Conservation (phyloP, 2,329 filamentous ascomycete genomes). For the Claviceps arundinis region DNA sequence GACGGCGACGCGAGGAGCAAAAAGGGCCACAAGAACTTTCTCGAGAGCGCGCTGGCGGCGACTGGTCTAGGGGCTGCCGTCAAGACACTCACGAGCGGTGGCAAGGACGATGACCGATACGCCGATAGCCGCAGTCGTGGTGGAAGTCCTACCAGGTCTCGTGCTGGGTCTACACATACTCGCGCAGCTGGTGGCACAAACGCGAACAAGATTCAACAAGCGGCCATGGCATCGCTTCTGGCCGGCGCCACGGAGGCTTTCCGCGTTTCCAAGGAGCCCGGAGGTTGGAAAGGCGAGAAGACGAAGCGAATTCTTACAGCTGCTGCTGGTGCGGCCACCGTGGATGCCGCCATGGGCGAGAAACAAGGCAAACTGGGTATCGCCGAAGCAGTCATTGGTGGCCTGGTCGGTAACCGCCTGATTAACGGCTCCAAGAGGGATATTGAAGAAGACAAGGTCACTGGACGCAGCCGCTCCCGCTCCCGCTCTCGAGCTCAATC, state of each 20-base stretch:
- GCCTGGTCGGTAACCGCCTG: conserved; percentile 72
- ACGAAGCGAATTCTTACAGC: conserved; percentile 85
- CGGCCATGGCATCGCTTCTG: conserved; percentile 78
- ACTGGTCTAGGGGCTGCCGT: conserved; percentile 49
- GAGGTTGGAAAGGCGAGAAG: conserved; percentile 82
- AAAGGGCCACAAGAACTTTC: conserved; percentile 50
- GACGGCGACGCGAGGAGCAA: conserved; percentile 36
- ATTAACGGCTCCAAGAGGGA: conserved; percentile 65
- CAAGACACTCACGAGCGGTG: conserved; percentile 42
- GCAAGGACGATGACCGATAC: conserved; percentile 24
- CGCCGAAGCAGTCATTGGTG: conserved; percentile 76
- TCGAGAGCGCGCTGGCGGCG: conserved; percentile 48
- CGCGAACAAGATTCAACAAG: conserved; percentile 60
- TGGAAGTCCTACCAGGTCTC: conserved; percentile 29
- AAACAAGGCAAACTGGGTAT: conserved; percentile 74
- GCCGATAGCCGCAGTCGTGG: conserved; percentile 35
- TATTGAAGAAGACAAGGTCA: conserved; percentile 46
- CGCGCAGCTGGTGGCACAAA: conserved; percentile 23
- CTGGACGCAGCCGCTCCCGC: conserved; percentile 55
- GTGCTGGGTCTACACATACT: conserved; percentile 38
- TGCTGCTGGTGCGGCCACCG: conserved; percentile 70
- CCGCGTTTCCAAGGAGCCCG: conserved; percentile 76
- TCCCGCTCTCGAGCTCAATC: conserved; percentile 55
- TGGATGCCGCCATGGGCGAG: conserved; percentile 62
- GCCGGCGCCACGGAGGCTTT: conserved; percentile 89